A percentile compares a stretch with the other conserved stretches of the same genome.
phyloP scores from a whole-genome alignment of 345 rosid species.

The Ceriops decandra region DNA sequence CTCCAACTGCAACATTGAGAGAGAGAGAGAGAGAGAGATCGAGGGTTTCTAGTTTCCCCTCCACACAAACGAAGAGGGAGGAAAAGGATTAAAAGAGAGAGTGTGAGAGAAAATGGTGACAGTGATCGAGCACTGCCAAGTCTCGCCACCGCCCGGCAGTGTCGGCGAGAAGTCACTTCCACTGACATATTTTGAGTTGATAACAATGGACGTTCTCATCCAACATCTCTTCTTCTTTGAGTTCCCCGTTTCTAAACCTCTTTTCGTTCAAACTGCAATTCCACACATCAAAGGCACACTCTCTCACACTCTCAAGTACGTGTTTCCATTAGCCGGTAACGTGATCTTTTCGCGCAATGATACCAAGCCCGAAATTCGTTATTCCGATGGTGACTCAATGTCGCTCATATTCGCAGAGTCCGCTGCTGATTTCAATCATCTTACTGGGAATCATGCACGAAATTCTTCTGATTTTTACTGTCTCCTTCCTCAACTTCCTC shows the following conservation, averaged over 20 bases:
- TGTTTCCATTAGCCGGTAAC: neutral
- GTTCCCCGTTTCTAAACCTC: neutral
- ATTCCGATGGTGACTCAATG: conserved; percentile 30
- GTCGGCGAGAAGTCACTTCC: neutral
- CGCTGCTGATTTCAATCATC: conserved; percentile 21
- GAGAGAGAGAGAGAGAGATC: no score
- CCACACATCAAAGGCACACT: neutral
- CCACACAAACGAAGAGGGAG: no score
- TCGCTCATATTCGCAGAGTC: conserved; percentile 35
- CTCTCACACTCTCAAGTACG: neutral
- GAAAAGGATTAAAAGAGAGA: no score
- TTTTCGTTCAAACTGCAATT: neutral
- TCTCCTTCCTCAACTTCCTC: conserved; percentile 26
- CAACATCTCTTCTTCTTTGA: conserved; percentile 2
- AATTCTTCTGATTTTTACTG: conserved; percentile 18
- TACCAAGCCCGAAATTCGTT: conserved; percentile 22
- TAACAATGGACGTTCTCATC: neutral
- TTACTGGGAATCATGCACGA: conserved; percentile 23
- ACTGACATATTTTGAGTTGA: neutral
- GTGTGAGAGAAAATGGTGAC: neutral
- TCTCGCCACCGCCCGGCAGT: neutral
- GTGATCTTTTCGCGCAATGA: conserved; percentile 19
- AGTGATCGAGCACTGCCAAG: neutral
- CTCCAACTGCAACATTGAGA: no score
- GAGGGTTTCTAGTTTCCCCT: no score